Percentiles rank a stretch among this genome's conserved stretches.
Evolutionary conservation across 148 eudicot species (phyloP).

Genomic region (Spergularia bocconei): DNA sequence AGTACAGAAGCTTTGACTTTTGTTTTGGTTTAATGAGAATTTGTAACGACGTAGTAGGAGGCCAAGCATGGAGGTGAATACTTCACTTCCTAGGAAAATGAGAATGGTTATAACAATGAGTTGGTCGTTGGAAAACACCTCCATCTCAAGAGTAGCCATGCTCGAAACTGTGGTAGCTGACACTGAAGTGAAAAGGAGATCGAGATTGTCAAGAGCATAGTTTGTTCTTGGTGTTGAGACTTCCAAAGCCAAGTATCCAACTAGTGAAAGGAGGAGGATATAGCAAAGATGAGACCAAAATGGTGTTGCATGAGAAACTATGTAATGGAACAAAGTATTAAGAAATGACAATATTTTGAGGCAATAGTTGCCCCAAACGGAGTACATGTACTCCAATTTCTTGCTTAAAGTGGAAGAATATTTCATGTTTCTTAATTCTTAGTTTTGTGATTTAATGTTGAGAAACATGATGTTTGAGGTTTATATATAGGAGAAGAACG

Average conservation of each 20-base stretch:
- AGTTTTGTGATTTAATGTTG: no score
- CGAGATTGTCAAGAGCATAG: slow-evolving; percentile 7
- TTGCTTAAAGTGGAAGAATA: background rate
- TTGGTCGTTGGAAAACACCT: slow-evolving; percentile 55
- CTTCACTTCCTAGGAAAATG: slow-evolving; percentile 56
- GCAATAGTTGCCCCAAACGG: background rate
- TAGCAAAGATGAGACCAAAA: slow-evolving; percentile 39
- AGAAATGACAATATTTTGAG: background rate
- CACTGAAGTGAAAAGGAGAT: slow-evolving; percentile 49
- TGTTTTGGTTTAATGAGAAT: background rate
- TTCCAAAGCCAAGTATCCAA: slow-evolving; percentile 36
- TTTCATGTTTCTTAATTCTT: background rate
- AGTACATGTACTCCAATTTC: background rate
- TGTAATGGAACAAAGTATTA: slow-evolving; percentile 8
- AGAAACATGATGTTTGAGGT: no score
- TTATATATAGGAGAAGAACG: background rate
- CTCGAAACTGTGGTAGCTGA: slow-evolving; percentile 56
- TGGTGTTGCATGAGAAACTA: slow-evolving; percentile 19
- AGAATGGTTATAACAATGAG: slow-evolving; percentile 40
- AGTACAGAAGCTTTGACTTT: background rate
- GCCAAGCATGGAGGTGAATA: slow-evolving; percentile 42
- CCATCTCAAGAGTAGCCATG: slow-evolving; percentile 68
- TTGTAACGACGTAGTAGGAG: slow-evolving; percentile 30
- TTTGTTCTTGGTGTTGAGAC: slow-evolving; percentile 26
- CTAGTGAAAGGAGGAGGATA: slow-evolving; percentile 25